Evolutionary conservation across 768 basidiomycete species (phyloP).

Genomic region (Hortiboletus flavorubellus): DNA sequence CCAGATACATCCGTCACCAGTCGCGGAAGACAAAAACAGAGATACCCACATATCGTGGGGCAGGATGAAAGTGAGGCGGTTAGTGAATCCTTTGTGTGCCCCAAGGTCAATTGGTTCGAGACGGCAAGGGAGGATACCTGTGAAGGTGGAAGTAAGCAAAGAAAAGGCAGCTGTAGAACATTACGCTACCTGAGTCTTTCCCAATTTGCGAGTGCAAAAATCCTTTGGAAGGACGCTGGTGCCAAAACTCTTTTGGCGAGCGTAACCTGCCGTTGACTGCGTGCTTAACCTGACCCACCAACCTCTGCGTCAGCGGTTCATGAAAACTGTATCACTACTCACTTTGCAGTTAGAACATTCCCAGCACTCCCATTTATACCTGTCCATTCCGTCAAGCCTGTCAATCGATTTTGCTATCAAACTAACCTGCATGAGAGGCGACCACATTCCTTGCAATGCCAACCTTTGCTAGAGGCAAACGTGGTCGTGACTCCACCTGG

Average conservation of each 20-base stretch:
- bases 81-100: constrained; percentile 20
- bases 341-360: constrained; percentile 65
- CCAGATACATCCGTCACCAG: neutral
- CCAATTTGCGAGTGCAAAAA: constrained; percentile 29
- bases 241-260: constrained; percentile 38
- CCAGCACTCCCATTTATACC: constrained; percentile 74
- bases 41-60: constrained; percentile 43
- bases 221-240: constrained; percentile 23
- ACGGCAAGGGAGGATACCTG: constrained; percentile 20
- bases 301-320: neutral
- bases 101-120: constrained; percentile 22
- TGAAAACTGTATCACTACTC: constrained; percentile 6
- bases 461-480: constrained; percentile 59
- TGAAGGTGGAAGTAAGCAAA: neutral
- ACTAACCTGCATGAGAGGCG: constrained; percentile 69
- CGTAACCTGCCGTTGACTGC: constrained; percentile 22
- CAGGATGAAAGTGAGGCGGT: constrained; percentile 48
- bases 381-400: constrained; percentile 25
- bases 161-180: neutral
- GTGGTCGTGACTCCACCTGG: constrained; percentile 44
- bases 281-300: constrained; percentile 13
- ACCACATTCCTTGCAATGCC: constrained; percentile 68
- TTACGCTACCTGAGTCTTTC: constrained; percentile 27
- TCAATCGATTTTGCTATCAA: neutral
- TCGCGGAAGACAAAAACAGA: neutral